Percentiles rank a stretch among this genome's conserved stretches.
Conservation (phyloP, 1,284 basidiomycete genomes). For the Pseudomicrostroma phylloplanum region DNA sequence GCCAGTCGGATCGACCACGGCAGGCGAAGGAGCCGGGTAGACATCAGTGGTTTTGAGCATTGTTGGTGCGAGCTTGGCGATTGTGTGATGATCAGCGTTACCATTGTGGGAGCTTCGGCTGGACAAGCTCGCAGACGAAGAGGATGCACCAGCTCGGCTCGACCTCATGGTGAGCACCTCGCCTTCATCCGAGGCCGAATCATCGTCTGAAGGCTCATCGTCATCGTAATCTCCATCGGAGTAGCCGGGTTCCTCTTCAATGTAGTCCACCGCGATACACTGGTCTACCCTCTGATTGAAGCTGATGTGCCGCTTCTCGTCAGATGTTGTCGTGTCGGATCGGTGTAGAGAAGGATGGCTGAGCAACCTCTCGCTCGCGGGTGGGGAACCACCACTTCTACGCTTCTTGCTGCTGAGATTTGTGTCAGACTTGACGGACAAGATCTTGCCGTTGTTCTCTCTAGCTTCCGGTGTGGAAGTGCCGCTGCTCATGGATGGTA, state of each 20-base stretch:
- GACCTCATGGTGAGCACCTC: slow-evolving; percentile 51
- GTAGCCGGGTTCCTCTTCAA: slow-evolving; percentile 33
- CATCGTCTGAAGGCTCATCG: slow-evolving; percentile 27
- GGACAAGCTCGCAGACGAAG: slow-evolving; percentile 6
- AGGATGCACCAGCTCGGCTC: slow-evolving; percentile 21
- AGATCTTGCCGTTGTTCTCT: slow-evolving; percentile 14
- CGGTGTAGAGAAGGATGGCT: slow-evolving; percentile 11
- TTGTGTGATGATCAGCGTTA: slow-evolving; percentile 56
- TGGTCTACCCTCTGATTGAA: slow-evolving; percentile 99
- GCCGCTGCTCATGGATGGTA: slow-evolving; percentile 15
- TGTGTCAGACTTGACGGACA: slow-evolving; percentile 35
- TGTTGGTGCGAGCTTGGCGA: slow-evolving; percentile 89
- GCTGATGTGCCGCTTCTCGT: slow-evolving; percentile 71
- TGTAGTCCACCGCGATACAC: slow-evolving; percentile 74
- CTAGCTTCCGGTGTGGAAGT: slow-evolving; percentile 15
- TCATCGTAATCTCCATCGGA: slow-evolving; percentile 55
- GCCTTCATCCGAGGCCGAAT: slow-evolving; percentile 14
- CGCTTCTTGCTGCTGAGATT: slow-evolving; percentile 24
- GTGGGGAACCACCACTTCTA: slow-evolving; percentile 22
- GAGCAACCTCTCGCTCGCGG: slow-evolving; percentile 12
- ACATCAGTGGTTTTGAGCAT: slow-evolving; percentile 69
- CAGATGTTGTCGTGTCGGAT: slow-evolving; percentile 8
- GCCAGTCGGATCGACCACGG: slow-evolving; percentile 61
- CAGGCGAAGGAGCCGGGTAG: slow-evolving; percentile 53
- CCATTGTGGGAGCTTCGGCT: slow-evolving; percentile 13